Conservation (phyloP, 371 early-diverging fungal genomes). For the Mucor circinelloides region DNA sequence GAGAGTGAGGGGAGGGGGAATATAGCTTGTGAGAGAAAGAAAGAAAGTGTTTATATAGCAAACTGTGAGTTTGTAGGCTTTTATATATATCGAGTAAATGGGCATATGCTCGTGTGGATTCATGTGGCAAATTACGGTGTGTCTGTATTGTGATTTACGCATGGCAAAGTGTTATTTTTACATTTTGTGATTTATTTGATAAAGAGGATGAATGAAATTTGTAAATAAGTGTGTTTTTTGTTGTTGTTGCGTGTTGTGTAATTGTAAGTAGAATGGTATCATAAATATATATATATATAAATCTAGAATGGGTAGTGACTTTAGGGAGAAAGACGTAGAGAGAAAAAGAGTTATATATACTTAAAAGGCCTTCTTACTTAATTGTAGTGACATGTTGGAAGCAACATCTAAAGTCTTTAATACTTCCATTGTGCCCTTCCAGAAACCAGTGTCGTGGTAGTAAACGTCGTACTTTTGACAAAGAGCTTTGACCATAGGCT, state of each 20-base stretch:
- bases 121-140: neutral
- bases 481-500: conserved; percentile 66
- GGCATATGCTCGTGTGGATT: neutral
- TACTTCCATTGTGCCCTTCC: conserved; percentile 77
- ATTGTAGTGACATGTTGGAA: conserved; percentile 58
- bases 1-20: neutral
- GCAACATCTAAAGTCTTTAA: conserved; percentile 65
- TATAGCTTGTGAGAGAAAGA: neutral
- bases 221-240: neutral
- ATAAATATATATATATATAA: neutral
- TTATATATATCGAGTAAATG: neutral
- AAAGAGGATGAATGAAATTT: neutral
- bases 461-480: conserved; percentile 74
- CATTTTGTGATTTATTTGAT: neutral
- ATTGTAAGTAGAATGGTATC: neutral
- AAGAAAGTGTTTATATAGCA: neutral
- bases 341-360: neutral
- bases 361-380: conserved; percentile 52
- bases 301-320: neutral
- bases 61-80: neutral
- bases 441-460: conserved; percentile 74
- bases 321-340: too few relatives aligned
- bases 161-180: neutral
- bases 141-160: neutral
- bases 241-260: neutral